Percentiles rank a stretch among this genome's conserved stretches.
These are phyloP conservation scores for Aspergillus ustus DNA, from an alignment of 2,329 filamentous ascomycete species.

Conservation along the genomic window DNA sequence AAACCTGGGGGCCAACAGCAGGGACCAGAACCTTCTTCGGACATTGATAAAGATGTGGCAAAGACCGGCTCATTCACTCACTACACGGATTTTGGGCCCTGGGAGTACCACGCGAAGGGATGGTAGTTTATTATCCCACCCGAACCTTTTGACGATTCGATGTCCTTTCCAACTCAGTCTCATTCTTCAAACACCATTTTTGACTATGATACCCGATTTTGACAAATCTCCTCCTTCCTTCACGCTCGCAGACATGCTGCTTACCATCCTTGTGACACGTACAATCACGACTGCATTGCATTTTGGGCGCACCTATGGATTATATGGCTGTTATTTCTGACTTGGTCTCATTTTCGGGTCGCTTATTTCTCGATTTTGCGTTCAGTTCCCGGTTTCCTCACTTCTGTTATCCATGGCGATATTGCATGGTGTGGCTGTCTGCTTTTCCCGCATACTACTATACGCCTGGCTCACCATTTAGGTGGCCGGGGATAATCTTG, in stretches of 20 bases:
- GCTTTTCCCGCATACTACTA: slow-evolving; percentile 30
- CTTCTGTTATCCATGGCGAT: slow-evolving; percentile 24
- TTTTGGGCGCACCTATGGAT: slow-evolving; percentile 41
- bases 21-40: slow-evolving; percentile 25
- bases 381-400: slow-evolving; percentile 23
- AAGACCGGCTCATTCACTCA: slow-evolving; percentile 81
- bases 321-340: slow-evolving; percentile 30
- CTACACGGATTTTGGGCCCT: slow-evolving; percentile 81
- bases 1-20: slow-evolving; percentile 63
- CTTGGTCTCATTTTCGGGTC: slow-evolving; percentile 26
- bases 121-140: slow-evolving; percentile 61
- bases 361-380: slow-evolving; percentile 30
- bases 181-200: slow-evolving; percentile 11
- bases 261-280: slow-evolving; percentile 38
- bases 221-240: slow-evolving; percentile 22
- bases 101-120: slow-evolving; percentile 82
- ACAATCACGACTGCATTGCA: slow-evolving; percentile 47
- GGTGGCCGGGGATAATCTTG: slow-evolving; percentile 30
- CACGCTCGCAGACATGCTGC: slow-evolving; percentile 20
- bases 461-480: slow-evolving; percentile 4
- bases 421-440: slow-evolving; percentile 39
- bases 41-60: slow-evolving; percentile 61
- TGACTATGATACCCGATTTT: slow-evolving; percentile 30
- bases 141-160: slow-evolving; percentile 16
- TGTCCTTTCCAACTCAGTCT: slow-evolving; percentile 8